phyloP scores from a whole-genome alignment of 495 filamentous ascomycete genomes.

The Alectoria sarmentosa region DNA sequence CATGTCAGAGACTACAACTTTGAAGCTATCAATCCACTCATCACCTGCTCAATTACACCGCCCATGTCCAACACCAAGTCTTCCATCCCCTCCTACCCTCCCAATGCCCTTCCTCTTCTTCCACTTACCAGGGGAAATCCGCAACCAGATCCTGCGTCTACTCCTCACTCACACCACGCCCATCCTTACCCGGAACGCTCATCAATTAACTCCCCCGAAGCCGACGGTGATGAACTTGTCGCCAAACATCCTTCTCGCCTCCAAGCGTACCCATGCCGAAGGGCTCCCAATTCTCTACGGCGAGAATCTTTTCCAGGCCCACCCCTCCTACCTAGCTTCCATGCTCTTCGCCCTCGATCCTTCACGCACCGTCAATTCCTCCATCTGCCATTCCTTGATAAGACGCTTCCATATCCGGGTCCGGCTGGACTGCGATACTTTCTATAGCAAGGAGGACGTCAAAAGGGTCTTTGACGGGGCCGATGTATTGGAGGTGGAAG shows the following conservation, averaged over 20 bases:
- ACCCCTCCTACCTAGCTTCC: slow-evolving; percentile 39
- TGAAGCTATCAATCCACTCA: too few relatives aligned
- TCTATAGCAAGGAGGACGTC: slow-evolving; percentile 2
- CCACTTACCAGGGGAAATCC: slow-evolving; percentile 55
- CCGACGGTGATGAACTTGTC: slow-evolving; percentile 22
- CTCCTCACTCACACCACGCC: slow-evolving; percentile 39
- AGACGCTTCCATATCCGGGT: slow-evolving; percentile 15
- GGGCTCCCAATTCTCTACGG: slow-evolving; percentile 42
- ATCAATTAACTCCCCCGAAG: slow-evolving; percentile 32
- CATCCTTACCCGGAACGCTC: slow-evolving; percentile 51
- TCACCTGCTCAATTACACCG: neutral
- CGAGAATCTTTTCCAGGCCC: slow-evolving; percentile 45
- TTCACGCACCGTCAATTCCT: slow-evolving; percentile 1
- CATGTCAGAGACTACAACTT: neutral
- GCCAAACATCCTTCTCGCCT: slow-evolving; percentile 37
- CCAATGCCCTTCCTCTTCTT: slow-evolving; percentile 50
- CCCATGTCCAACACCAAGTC: neutral
- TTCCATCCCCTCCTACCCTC: neutral
- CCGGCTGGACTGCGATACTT: slow-evolving; percentile 18
- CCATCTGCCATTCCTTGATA: neutral
- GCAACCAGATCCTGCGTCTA: slow-evolving; percentile 49
- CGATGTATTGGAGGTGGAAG: slow-evolving; percentile 19
- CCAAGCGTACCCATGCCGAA: slow-evolving; percentile 37
- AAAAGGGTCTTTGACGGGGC: slow-evolving; percentile 5
- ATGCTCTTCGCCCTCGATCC: slow-evolving; percentile 21